These are phyloP conservation scores for Pseudognaphalium luteoalbum DNA, from an alignment of 129 eudicot genomes.

Conservation along the genomic window DNA sequence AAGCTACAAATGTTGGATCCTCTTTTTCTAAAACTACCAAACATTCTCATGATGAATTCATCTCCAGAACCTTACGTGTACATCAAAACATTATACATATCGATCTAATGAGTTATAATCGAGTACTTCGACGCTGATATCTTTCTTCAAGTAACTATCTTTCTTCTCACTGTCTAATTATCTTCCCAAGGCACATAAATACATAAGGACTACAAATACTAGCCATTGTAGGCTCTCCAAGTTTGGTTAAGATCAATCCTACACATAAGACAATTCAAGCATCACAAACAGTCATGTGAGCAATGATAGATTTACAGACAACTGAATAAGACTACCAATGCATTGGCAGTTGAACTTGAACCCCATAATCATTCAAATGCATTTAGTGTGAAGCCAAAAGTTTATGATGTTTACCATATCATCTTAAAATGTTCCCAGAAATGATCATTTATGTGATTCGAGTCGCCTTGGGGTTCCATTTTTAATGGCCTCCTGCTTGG, in stretches of 20 bases:
- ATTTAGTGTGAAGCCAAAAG: neutral
- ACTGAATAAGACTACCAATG: neutral
- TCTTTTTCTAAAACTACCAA: slow-evolving; percentile 16
- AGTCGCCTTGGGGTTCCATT: slow-evolving; percentile 23
- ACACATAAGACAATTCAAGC: neutral
- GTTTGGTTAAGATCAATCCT: neutral
- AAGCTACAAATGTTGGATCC: slow-evolving; percentile 14
- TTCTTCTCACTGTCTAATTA: slow-evolving; percentile 11
- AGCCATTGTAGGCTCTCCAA: neutral
- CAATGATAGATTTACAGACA: neutral
- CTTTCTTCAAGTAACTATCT: slow-evolving; percentile 4
- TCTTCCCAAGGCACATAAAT: slow-evolving; percentile 8
- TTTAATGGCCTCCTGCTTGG: slow-evolving; percentile 27
- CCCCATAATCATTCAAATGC: neutral
- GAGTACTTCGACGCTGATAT: slow-evolving; percentile 2
- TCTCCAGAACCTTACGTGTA: slow-evolving; percentile 17
- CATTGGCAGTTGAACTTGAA: neutral
- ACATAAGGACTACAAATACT: neutral
- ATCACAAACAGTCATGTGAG: neutral
- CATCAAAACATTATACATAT: slow-evolving; percentile 15
- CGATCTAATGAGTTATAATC: neutral
- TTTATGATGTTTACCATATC: slow-evolving; percentile 11
- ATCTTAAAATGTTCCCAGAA: neutral
- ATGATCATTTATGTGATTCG: slow-evolving; percentile 25
- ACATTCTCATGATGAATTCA: slow-evolving; percentile 22